Conservation (phyloP, 306 rosid species). For the Pyrus pyrifolia region DNA sequence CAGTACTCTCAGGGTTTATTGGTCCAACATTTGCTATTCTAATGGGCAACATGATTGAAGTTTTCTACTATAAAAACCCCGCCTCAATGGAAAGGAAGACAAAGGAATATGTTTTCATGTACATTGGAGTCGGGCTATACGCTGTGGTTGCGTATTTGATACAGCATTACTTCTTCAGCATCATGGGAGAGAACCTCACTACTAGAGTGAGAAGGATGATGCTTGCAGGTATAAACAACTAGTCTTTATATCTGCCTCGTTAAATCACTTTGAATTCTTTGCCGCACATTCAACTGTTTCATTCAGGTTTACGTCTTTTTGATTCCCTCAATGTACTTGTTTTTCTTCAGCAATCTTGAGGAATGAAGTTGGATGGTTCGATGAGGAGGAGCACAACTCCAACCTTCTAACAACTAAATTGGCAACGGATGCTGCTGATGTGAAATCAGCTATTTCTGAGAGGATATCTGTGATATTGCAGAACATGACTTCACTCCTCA, state of each 20-base stretch:
- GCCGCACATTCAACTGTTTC: not conserved
- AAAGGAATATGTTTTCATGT: conserved; percentile 87
- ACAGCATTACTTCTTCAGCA: conserved; percentile 95
- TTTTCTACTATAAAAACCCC: conserved; percentile 64
- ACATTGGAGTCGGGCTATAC: conserved; percentile 89
- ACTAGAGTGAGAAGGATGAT: conserved; percentile 99
- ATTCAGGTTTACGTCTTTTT: not conserved
- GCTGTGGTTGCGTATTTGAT: conserved; percentile 92
- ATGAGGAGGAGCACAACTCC: conserved; percentile 97
- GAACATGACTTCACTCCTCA: conserved; percentile 95
- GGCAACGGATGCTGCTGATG: conserved; percentile 96
- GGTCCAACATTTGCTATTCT: conserved; percentile 98
- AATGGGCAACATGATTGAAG: conserved; percentile 98
- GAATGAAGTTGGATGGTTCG: conserved; percentile 99
- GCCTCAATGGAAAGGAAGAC: conserved; percentile 91
- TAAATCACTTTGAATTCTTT: not conserved
- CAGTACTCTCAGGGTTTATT: conserved; percentile 84
- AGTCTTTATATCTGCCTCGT: not conserved
- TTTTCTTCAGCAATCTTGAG: conserved; percentile 59
- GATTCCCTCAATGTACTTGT: not conserved
- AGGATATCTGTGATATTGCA: conserved; percentile 90
- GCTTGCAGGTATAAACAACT: conserved; percentile 67
- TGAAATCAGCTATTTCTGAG: conserved; percentile 94
- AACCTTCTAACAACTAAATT: conserved; percentile 79
- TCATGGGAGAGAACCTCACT: conserved; percentile 98